A percentile compares a stretch with the other conserved stretches of the same genome.
Evolutionary conservation across 1,284 basidiomycete species (phyloP).

Genomic region (Marasmius fiardii): DNA sequence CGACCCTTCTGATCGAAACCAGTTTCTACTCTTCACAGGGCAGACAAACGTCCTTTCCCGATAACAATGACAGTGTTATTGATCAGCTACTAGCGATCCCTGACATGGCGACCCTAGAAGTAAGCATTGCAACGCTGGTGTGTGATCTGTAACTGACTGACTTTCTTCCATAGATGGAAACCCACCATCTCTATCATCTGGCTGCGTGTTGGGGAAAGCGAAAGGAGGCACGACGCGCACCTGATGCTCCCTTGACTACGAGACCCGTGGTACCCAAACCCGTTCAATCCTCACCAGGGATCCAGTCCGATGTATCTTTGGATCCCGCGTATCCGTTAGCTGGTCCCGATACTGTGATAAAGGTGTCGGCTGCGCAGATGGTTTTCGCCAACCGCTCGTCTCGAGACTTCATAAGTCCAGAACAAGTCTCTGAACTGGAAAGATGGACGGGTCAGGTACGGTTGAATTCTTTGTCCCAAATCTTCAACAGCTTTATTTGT

Average conservation of each 20-base stretch:
- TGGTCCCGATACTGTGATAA: conserved; percentile 47
- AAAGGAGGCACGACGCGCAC: conserved; percentile 15
- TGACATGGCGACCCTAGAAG: conserved; percentile 67
- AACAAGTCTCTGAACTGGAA: conserved; percentile 63
- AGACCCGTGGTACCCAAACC: conserved; percentile 37
- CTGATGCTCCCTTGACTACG: conserved; percentile 39
- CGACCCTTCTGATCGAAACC: conserved; percentile 7
- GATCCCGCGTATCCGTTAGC: conserved; percentile 23
- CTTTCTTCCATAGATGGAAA: conserved; percentile 64
- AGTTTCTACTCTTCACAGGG: conserved; percentile 88
- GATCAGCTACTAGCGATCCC: conserved; percentile 48
- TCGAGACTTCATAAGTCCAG: conserved; percentile 75
- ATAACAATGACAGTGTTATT: conserved; percentile 69
- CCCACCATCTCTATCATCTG: conserved; percentile 73
- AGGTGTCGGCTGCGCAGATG: conserved; percentile 79
- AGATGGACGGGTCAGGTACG: conserved; percentile 62
- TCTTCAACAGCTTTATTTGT: not conserved
- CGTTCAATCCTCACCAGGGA: not conserved
- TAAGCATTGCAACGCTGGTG: conserved; percentile 23
- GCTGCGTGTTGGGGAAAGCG: conserved; percentile 55
- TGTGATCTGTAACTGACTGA: conserved; percentile 4
- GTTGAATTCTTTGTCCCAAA: conserved; percentile 5
- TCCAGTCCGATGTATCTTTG: conserved; percentile 15
- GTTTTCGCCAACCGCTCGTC: conserved; percentile 79
- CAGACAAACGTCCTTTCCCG: conserved; percentile 74